phyloP scores from a whole-genome alignment of 2,329 filamentous ascomycete species.

The Xylariaceae sp. region DNA sequence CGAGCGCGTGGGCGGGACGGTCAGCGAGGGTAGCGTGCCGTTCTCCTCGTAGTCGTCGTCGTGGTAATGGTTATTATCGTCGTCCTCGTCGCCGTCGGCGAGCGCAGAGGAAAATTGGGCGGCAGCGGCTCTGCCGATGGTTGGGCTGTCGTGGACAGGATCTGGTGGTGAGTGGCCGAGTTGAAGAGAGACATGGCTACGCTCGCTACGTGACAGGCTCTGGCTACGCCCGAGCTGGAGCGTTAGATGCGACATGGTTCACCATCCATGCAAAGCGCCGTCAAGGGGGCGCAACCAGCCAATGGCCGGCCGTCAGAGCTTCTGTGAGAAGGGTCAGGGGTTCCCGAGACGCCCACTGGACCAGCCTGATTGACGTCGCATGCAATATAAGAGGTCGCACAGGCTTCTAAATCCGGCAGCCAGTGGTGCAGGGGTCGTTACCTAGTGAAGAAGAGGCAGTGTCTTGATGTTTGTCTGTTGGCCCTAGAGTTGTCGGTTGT shows the following conservation, averaged over 20 bases:
- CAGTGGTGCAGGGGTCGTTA: slow-evolving; percentile 10
- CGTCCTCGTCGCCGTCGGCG: slow-evolving; percentile 15
- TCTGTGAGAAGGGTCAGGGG: slow-evolving; percentile 7
- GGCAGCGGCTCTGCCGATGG: slow-evolving; percentile 33
- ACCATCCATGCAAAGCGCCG: slow-evolving; percentile 31
- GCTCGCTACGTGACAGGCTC: slow-evolving; percentile 31
- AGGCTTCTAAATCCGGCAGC: slow-evolving; percentile 9
- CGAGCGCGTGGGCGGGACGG: too few relatives aligned
- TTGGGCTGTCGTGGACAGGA: slow-evolving; percentile 37
- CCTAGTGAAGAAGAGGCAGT: too few relatives aligned
- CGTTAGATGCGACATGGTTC: slow-evolving; percentile 45
- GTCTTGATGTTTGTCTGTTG: too few relatives aligned
- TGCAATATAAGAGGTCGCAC: slow-evolving; percentile 23
- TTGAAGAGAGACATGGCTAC: slow-evolving; percentile 4
- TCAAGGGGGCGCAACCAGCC: slow-evolving; percentile 9
- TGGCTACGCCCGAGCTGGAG: slow-evolving; percentile 39
- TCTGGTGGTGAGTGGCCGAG: slow-evolving; percentile 10
- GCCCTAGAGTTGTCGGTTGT: too few relatives aligned
- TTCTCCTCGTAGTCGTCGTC: too few relatives aligned
- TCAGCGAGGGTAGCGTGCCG: too few relatives aligned
- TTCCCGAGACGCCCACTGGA: slow-evolving; percentile 32
- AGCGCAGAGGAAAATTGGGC: slow-evolving; percentile 16
- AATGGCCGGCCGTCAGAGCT: slow-evolving; percentile 26
- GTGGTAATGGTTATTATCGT: slow-evolving; percentile 11
- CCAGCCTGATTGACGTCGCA: slow-evolving; percentile 43